Conservation (phyloP, 148 eudicot species). For the Tetragonia tetragonoides region DNA sequence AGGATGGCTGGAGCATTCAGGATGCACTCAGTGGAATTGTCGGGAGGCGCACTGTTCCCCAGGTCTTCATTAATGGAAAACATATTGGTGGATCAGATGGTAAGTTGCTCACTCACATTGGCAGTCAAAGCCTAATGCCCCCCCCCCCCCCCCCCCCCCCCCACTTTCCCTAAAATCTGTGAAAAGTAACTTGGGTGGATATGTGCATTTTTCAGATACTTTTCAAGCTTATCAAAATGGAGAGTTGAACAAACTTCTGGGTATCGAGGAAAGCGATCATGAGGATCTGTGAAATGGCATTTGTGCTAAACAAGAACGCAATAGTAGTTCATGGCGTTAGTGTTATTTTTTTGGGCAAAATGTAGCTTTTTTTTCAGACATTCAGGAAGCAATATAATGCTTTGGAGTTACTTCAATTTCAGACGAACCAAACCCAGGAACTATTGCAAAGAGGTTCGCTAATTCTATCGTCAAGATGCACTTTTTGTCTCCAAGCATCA, state of each 20-base stretch:
- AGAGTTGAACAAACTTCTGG: conserved; percentile 68
- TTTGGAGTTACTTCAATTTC: no score
- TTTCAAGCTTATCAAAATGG: conserved; percentile 68
- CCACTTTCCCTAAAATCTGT: neutral
- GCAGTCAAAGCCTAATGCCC: neutral
- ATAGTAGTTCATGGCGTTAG: neutral
- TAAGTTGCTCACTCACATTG: conserved; percentile 27
- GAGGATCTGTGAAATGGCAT: conserved; percentile 32
- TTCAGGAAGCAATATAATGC: no score
- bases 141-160: no score
- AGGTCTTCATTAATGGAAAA: conserved; percentile 89
- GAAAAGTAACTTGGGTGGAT: neutral
- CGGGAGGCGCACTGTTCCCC: conserved; percentile 93
- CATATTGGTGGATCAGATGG: conserved; percentile 99
- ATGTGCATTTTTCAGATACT: conserved; percentile 45
- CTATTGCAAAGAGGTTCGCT: no score
- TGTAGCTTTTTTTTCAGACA: neutral
- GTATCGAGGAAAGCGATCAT: conserved; percentile 37
- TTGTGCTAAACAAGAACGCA: neutral
- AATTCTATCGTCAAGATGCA: no score
- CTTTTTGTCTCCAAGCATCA: no score
- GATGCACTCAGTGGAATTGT: conserved; percentile 66
- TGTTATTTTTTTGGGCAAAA: neutral
- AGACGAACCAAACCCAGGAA: no score
- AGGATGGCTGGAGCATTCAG: conserved; percentile 77